These are phyloP conservation scores for Patellaria atrata DNA, from an alignment of 495 filamentous ascomycete species.

Conservation along the genomic window DNA sequence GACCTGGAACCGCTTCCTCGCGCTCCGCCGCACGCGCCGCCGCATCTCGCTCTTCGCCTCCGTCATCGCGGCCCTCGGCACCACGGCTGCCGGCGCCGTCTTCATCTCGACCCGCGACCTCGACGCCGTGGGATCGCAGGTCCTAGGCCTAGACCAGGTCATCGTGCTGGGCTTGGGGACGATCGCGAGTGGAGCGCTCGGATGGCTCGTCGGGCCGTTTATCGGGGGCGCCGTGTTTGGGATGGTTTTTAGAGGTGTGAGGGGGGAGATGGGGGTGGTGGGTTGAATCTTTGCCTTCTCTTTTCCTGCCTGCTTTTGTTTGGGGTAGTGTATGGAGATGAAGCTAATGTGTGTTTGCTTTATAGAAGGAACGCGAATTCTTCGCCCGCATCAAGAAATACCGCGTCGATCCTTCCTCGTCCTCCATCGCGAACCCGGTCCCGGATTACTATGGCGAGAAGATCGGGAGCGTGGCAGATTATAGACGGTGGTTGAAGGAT, in stretches of 20 bases:
- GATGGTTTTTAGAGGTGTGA: slow-evolving; percentile 46
- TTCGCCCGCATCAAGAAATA: slow-evolving; percentile 75
- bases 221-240: slow-evolving; percentile 67
- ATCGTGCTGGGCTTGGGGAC: slow-evolving; percentile 66
- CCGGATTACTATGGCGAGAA: slow-evolving; percentile 81
- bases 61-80: slow-evolving; percentile 43
- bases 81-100: slow-evolving; percentile 45
- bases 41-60: slow-evolving; percentile 67
- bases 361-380: slow-evolving; percentile 83
- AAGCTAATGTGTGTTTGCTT: slow-evolving; percentile 6
- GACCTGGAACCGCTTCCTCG: slow-evolving; percentile 90
- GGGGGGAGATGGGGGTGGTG: slow-evolving; percentile 51
- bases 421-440: slow-evolving; percentile 55
- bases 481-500: slow-evolving; percentile 91
- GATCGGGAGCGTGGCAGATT: slow-evolving; percentile 81
- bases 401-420: slow-evolving; percentile 70
- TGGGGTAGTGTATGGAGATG: slow-evolving; percentile 3
- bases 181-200: slow-evolving; percentile 52
- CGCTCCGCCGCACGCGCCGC: slow-evolving; percentile 69
- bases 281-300: slow-evolving; percentile 23
- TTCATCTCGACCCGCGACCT: slow-evolving; percentile 50
- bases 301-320: neutral
- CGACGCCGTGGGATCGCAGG: slow-evolving; percentile 50
- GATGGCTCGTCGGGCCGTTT: slow-evolving; percentile 77
- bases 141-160: slow-evolving; percentile 72